A percentile compares a stretch with the other conserved stretches of the same genome.
These are phyloP conservation scores for Beauveria australis DNA, from an alignment of 2,329 filamentous ascomycete species.

Conservation along the genomic window DNA sequence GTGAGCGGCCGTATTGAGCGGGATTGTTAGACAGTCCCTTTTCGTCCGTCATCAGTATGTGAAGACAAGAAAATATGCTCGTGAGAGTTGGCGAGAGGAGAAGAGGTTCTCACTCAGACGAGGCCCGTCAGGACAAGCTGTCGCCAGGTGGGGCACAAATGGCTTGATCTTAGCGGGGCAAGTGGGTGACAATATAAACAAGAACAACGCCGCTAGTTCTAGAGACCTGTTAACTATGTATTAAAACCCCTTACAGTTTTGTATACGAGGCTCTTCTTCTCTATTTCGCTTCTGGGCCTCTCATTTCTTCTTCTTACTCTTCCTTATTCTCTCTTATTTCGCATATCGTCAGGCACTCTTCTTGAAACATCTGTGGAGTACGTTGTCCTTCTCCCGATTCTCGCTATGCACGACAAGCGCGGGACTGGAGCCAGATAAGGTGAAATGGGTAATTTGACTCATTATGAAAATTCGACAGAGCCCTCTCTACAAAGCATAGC, in stretches of 20 bases:
- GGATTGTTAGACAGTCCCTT: not conserved
- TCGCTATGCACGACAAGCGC: too few relatives aligned
- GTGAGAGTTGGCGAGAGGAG: not conserved
- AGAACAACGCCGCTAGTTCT: too few relatives aligned
- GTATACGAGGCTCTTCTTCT: too few relatives aligned
- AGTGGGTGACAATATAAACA: too few relatives aligned
- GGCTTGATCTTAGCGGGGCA: slow-evolving; percentile 4
- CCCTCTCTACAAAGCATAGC: not conserved
- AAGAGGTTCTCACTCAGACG: not conserved
- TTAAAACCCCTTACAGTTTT: too few relatives aligned
- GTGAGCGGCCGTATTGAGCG: not conserved
- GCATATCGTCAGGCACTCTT: too few relatives aligned
- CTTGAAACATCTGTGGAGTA: too few relatives aligned
- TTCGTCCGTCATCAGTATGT: not conserved
- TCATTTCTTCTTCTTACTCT: too few relatives aligned
- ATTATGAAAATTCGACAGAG: not conserved
- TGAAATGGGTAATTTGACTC: not conserved
- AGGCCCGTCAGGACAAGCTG: not conserved
- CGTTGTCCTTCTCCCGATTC: not conserved
- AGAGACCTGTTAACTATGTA: too few relatives aligned
- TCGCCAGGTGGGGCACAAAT: slow-evolving; percentile 3
- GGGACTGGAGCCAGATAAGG: too few relatives aligned
- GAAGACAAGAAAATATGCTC: not conserved
- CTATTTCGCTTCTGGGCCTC: too few relatives aligned
- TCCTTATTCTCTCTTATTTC: too few relatives aligned